Evolutionary conservation across 2,329 filamentous ascomycete genomes (phyloP), one percentile per base, ranked within the genome.

Genomic region (Pseudocercospora macadamiae): DNA sequence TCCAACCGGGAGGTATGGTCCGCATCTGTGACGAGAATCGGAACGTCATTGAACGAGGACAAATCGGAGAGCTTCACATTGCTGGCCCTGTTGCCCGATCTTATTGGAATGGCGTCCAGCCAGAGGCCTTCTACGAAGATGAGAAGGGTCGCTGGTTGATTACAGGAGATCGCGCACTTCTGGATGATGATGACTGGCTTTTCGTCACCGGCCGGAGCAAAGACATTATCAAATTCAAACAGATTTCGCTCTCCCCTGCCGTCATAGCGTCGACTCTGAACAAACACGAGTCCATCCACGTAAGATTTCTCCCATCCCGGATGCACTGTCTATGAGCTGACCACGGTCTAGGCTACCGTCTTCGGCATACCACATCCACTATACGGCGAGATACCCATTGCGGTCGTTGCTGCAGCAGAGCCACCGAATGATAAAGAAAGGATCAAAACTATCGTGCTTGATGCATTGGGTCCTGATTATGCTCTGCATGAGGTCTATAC

Each of bases 111-210:
- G 47, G 26, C n/a, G 54, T 28, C 4, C 54, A 53, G 37, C 47
- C 54, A 2, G 54, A 60, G 34, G 23, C 19, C 9, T 57, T 53
- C 26, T 56, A 53, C 32, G 28, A 39, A 2, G 59, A 54, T 19
- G 36, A 58, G 12, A 59, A 49, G 5, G 48, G 51, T 19, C 19
- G 32, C 14, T 66, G 63, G 63, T 54, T 64, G 18, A 49, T 55
- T 3, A 66, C 63, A 25, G 63, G 63, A 12, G 59, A 66, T 53
- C 28, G 53, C 6, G 63, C 56, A 5, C 16, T 64, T 16, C 47
- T 64, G 14, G 51, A 57, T 23, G 49, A 52, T 2, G 18, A 54
- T 3, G 55, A 55, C 19, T 37, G 44, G 10, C 52, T 61, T 9
- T 63, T 48, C 18, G 39, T 66, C 19, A 25, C 59, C 16, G 62